phyloP scores from a whole-genome alignment of 2,329 filamentous ascomycete genomes.

The Scolecobasidium constrictum region DNA sequence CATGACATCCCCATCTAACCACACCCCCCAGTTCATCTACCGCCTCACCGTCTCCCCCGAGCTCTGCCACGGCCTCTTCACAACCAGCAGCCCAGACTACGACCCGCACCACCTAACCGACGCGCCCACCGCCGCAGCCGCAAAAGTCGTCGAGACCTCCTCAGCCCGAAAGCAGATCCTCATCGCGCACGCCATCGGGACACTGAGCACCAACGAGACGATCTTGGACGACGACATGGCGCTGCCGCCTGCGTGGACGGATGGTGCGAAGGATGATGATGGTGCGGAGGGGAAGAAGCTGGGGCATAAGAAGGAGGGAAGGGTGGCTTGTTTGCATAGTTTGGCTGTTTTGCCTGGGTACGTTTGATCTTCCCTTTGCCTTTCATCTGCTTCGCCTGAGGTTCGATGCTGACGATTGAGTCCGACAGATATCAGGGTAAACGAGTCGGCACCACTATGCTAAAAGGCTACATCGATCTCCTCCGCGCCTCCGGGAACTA shows the following conservation, averaged over 20 bases:
- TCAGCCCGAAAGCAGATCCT: constrained; percentile 51
- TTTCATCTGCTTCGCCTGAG: too few relatives aligned
- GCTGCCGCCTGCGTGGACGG: constrained; percentile 53
- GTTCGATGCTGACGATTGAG: too few relatives aligned
- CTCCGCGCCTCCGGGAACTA: constrained; percentile 45
- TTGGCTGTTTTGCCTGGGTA: constrained; percentile 72
- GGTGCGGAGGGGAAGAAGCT: too few relatives aligned
- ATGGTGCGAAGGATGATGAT: not conserved
- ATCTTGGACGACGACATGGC: constrained; percentile 72
- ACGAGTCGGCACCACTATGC: constrained; percentile 1
- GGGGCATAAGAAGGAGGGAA: constrained; percentile 32
- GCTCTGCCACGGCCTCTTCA: constrained; percentile 71
- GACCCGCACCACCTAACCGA: constrained; percentile 29
- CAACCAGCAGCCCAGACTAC: constrained; percentile 38
- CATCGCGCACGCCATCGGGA: constrained; percentile 68
- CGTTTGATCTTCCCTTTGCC: too few relatives aligned
- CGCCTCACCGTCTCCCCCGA: constrained; percentile 65
- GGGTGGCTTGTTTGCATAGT: constrained; percentile 72
- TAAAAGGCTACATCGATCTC: constrained; percentile 3
- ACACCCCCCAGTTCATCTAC: constrained; percentile 72
- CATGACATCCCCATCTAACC: too few relatives aligned
- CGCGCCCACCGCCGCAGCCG: constrained; percentile 37
- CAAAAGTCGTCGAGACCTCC: constrained; percentile 20
- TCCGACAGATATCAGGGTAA: constrained; percentile 6
- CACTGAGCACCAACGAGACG: constrained; percentile 50